These are phyloP conservation scores for Eimeria falciformis DNA, from an alignment of 169 alveolate species.

Conservation along the genomic window DNA sequence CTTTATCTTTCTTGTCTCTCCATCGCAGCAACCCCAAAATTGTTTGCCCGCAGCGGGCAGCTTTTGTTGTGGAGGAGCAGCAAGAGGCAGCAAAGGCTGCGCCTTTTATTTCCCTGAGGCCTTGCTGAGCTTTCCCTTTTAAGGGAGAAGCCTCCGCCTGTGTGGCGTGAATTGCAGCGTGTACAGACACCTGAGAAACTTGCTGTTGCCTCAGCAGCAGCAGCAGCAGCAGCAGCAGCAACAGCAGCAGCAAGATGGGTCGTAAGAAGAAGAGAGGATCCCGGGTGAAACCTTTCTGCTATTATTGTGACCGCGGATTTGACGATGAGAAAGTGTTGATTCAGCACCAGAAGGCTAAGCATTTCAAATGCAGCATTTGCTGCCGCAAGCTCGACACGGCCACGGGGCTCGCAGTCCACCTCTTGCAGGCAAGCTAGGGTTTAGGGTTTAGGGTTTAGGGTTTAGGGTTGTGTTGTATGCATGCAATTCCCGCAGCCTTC, in stretches of 20 bases:
- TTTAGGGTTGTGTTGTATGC: too few species aligned
- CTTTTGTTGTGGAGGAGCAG: too few species aligned
- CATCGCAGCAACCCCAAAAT: too few species aligned
- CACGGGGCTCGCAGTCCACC: slow-evolving; percentile 91
- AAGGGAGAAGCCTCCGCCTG: too few species aligned
- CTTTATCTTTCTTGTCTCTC: too few species aligned
- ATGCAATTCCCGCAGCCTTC: neutral
- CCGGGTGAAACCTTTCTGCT: slow-evolving; percentile 97
- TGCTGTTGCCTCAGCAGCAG: neutral
- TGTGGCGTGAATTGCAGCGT: too few species aligned
- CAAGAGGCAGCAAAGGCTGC: neutral
- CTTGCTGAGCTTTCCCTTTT: neutral
- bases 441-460: too few species aligned
- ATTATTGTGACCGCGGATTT: slow-evolving; percentile 97
- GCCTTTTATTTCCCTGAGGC: neutral
- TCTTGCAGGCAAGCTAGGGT: slow-evolving; percentile 90
- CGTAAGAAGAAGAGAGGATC: slow-evolving; percentile 95
- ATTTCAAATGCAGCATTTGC: slow-evolving; percentile 96
- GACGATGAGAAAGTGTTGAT: slow-evolving; percentile 96
- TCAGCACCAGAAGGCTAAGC: slow-evolving; percentile 98
- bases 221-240: slow-evolving; percentile 12
- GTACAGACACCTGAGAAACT: too few species aligned
- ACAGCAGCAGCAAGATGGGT: slow-evolving; percentile 87
- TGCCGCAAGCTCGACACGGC: slow-evolving; percentile 97
- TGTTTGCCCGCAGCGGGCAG: too few species aligned